phyloP scores from a whole-genome alignment of 257 asterid genomes.

The Anisodus acutangulus region DNA sequence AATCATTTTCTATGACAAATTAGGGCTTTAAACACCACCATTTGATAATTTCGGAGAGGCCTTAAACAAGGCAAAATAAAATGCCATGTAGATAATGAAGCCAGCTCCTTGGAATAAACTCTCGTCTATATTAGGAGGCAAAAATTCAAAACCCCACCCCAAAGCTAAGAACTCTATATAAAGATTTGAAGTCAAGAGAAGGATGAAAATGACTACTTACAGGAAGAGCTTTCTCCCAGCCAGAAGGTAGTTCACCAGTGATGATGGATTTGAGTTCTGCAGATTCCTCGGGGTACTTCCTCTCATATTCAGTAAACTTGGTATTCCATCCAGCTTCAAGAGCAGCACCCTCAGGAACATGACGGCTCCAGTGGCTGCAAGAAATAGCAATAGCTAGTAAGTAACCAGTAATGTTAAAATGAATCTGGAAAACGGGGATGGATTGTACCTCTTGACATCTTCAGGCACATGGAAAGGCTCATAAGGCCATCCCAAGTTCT shows the following conservation, averaged over 20 bases:
- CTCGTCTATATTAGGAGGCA: background rate
- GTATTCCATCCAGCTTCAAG: slow-evolving; percentile 92
- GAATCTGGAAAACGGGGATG: slow-evolving; percentile 3
- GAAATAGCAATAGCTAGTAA: slow-evolving; percentile 31
- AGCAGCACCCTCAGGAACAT: slow-evolving; percentile 75
- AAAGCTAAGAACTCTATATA: slow-evolving; percentile 20
- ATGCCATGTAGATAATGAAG: slow-evolving; percentile 28
- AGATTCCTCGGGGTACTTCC: slow-evolving; percentile 81
- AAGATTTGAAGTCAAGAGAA: background rate
- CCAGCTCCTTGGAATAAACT: slow-evolving; percentile 45
- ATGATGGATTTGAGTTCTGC: slow-evolving; percentile 71
- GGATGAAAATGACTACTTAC: slow-evolving; percentile 49
- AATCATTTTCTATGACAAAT: background rate
- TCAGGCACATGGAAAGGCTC: slow-evolving; percentile 92
- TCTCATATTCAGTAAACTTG: slow-evolving; percentile 81
- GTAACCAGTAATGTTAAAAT: slow-evolving; percentile 15
- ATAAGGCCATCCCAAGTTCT: slow-evolving; percentile 89
- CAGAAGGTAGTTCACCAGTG: slow-evolving; percentile 72
- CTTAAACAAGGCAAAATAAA: background rate
- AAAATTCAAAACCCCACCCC: background rate
- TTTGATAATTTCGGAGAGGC: background rate
- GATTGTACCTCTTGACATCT: slow-evolving; percentile 79
- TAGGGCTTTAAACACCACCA: background rate
- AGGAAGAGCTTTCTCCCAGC: slow-evolving; percentile 88
- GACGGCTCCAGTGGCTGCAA: slow-evolving; percentile 93